Base-by-base conservation (phyloP, 495 filamentous ascomycete genomes). In the Durotheca rogersii region DNA sequence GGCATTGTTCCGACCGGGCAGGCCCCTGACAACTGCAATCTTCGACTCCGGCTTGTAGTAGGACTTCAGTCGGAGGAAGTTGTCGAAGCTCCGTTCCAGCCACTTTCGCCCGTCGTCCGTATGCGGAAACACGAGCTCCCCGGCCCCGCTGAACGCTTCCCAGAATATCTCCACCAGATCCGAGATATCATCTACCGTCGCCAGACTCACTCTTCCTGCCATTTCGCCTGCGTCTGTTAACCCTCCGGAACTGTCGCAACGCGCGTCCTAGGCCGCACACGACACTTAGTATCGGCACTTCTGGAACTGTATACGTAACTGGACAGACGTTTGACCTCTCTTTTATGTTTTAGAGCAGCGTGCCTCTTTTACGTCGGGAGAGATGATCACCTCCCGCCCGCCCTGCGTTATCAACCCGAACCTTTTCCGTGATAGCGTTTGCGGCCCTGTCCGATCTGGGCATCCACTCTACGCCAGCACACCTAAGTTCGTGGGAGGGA, bases 181-280 rank as follows among this genome's bases (percentile, higher is more conserved):
- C n/a, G 62, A 51, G 15, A 65, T 62, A 23, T 65, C 55, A 17
- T 62, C 51, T n/a, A 41, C 34, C 4, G 34, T 65, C 12, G 62
- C 62, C 9, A 65, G 19, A 35, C 38, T 47, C 81, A 38, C 84
- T 80, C 56, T 51, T 3, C 37, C 42, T n/a, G 54, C 59, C 51
- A 56, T 55, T 2, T 51, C 5, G 14, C 34, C 1, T 27, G 18
- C n/a, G 38, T 1, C 38, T 42, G 29, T n/a, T n/a, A n/a, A n/a
- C n/a, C n/a, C n/a, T n/a, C n/a, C n/a, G n/a, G n/a, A n/a, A n/a
- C n/a, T n/a, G n/a, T n/a, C n/a, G n/a, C n/a, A n/a, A n/a, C n/a
- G n/a, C n/a, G n/a, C n/a, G n/a, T n/a, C n/a, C n/a, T n/a, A n/a
- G n/a, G n/a, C n/a, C n/a, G n/a, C n/a, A n/a, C n/a, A n/a, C n/a